Percentiles rank a stretch among this genome's conserved stretches.
These are phyloP conservation scores for Colletotrichum horii DNA, from an alignment of 2,329 filamentous ascomycete species.

Conservation along the genomic window DNA sequence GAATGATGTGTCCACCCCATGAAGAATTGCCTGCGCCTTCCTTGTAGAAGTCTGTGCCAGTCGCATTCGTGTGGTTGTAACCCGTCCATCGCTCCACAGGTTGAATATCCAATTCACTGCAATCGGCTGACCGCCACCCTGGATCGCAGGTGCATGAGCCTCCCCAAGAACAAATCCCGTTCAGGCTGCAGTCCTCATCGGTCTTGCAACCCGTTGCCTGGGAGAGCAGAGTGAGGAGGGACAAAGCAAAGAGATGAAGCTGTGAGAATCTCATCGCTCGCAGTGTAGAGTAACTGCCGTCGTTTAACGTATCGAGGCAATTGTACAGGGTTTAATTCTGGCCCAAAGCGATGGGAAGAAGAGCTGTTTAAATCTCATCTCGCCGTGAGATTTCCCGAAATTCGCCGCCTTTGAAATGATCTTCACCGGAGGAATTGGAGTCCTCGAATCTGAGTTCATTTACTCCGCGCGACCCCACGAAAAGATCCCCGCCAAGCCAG, in stretches of 20 bases:
- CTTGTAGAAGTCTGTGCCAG: conserved; percentile 6
- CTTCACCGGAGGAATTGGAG: neutral
- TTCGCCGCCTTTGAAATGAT: neutral
- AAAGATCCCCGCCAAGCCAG: neutral
- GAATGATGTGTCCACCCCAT: conserved; percentile 52
- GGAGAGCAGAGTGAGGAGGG: neutral
- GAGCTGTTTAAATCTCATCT: neutral
- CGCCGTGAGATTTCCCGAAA: neutral
- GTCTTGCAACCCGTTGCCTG: conserved; percentile 14
- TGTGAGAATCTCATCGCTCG: neutral
- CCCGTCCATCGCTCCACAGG: conserved; percentile 44
- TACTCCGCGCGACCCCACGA: neutral
- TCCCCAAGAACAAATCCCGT: conserved; percentile 28
- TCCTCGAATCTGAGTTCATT: neutral
- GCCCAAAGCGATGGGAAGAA: neutral
- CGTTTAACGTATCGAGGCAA: neutral
- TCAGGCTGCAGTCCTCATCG: conserved; percentile 35
- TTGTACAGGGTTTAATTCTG: neutral
- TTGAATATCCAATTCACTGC: conserved; percentile 47
- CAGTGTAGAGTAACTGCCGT: accelerated
- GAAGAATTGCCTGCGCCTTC: conserved; percentile 43
- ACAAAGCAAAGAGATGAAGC: neutral
- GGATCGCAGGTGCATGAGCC: conserved; percentile 36
- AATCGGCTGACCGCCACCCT: conserved; percentile 49
- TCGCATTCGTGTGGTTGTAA: conserved; percentile 47